A percentile compares a stretch with the other conserved stretches of the same genome.
Conservation (phyloP, 1,139 yeast species). For the Hemisphaericaspora subhashii region DNA sequence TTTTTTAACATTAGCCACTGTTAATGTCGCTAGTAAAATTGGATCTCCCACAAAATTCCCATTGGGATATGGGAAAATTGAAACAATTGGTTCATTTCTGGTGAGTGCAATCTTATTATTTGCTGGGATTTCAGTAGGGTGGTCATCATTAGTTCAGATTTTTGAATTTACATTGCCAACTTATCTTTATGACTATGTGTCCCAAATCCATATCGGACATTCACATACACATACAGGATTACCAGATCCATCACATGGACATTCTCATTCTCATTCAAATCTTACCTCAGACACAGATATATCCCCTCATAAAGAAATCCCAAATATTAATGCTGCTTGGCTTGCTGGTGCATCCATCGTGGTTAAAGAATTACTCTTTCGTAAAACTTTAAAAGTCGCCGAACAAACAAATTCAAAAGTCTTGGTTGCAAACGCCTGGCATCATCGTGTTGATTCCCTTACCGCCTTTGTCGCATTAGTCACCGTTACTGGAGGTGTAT, state of each 20-base stretch:
- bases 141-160: constrained; percentile 74
- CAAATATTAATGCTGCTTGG: constrained; percentile 93
- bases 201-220: constrained; percentile 51
- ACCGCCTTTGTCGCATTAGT: constrained; percentile 89
- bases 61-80: constrained; percentile 89
- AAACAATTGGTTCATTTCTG: constrained; percentile 85
- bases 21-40: constrained; percentile 68
- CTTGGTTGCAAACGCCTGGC: constrained; percentile 97
- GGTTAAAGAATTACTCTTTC: constrained; percentile 83
- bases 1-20: constrained; percentile 84
- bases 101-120: constrained; percentile 79
- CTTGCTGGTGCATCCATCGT: constrained; percentile 85
- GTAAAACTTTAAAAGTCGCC: constrained; percentile 80
- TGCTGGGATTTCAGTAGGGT: constrained; percentile 92
- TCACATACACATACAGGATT: constrained; percentile 46
- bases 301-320: constrained; percentile 34
- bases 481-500: constrained; percentile 83
- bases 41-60: constrained; percentile 69
- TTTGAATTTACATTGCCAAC: constrained; percentile 69
- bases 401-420: constrained; percentile 78
- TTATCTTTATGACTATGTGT: constrained; percentile 40
- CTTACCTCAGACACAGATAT: constrained; percentile 4
- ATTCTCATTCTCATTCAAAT: constrained; percentile 30
- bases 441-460: constrained; percentile 92
- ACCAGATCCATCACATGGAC: constrained; percentile 40